Evolutionary conservation across 1,284 basidiomycete species (phyloP), one percentile per base, ranked within the genome.

Genomic region (Neonothopanus nambi): DNA sequence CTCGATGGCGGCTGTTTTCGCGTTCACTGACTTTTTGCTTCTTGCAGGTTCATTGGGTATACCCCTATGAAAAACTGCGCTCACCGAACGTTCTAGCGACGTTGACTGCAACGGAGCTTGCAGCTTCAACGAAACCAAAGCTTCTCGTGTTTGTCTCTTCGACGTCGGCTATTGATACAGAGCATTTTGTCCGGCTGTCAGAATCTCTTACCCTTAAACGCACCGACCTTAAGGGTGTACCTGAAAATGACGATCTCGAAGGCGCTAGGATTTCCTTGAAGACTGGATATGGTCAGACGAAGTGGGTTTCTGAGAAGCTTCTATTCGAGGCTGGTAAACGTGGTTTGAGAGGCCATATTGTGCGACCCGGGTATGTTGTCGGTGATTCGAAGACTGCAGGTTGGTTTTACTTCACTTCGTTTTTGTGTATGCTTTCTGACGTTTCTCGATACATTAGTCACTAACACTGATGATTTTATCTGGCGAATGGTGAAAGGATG

Each of bases 401-500:
- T 93, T 60, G 63, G 86, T 70, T 1, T 2, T 35, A 40, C 4
- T 47, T 23, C 52, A 51, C 51, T 24, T 37, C n/a, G 51, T 45
- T 3, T 20, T 44, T 58, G 40, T 52, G 51, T 47, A 52, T 64
- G 51, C 33, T 12, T 17, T 1, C 18, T 35, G 18, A 47, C 45
- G 15, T 36, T 7, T 15, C 30, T 21, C 18, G 13, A 20, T 17
- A 23, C 51, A 23, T 36, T 62, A 87, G 95, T 98, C 2, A 98
- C 95, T 24, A 99, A 99, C 73, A 99, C 97, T 35, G 97, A 99
- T 65, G 97, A 99, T 71, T 99, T 99, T 72, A 83, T 99, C 52
- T 98, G 96, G 95, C 85, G 97, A 18, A 78, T 99, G 67, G 93
- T 98, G 67, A 99, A 99, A 72, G 97, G 97, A 21, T 98, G 95